A percentile compares a stretch with the other conserved stretches of the same genome.
Evolutionary conservation across 2,329 filamentous ascomycete genomes (phyloP).

Genomic region (Neofusicoccum laricinum): DNA sequence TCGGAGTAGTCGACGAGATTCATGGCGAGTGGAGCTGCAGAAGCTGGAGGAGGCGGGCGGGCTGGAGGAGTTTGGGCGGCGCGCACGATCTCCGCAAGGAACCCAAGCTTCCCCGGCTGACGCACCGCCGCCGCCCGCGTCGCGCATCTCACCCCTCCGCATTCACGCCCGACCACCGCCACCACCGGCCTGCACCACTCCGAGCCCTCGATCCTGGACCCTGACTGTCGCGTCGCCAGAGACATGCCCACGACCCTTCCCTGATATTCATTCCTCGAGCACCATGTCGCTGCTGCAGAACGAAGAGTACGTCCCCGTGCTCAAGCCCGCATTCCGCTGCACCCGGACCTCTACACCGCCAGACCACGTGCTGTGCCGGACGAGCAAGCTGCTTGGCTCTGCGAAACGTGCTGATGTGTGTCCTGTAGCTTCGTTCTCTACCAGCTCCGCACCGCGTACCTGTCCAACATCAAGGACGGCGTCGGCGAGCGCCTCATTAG

Average conservation of each 20-base stretch:
- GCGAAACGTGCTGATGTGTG: not conserved
- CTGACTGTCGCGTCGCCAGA: not conserved
- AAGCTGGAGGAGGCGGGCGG: not conserved
- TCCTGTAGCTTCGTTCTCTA: slow-evolving; percentile 71
- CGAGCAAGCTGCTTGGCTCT: not conserved
- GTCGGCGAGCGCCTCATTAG: slow-evolving; percentile 82
- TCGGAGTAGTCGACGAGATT: slow-evolving; percentile 81
- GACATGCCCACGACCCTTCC: not conserved
- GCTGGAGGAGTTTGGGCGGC: not conserved
- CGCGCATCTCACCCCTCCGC: slow-evolving; percentile 14
- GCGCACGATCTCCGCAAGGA: not conserved
- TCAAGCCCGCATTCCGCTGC: slow-evolving; percentile 17
- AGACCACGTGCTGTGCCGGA: too few relatives aligned
- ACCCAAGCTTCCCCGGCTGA: slow-evolving; percentile 7
- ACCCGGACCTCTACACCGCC: not conserved
- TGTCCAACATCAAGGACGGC: slow-evolving; percentile 76
- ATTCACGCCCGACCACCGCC: not conserved
- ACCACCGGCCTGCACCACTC: not conserved
- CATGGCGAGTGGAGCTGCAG: slow-evolving; percentile 50
- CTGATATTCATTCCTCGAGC: not conserved
- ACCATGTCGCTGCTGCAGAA: slow-evolving; percentile 45
- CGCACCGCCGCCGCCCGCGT: slow-evolving; percentile 7
- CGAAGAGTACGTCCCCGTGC: slow-evolving; percentile 36
- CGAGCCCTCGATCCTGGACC: not conserved
- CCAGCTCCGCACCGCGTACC: slow-evolving; percentile 76